Conservation (phyloP, 2,329 filamentous ascomycete genomes). For the Fusarium aywerte region DNA sequence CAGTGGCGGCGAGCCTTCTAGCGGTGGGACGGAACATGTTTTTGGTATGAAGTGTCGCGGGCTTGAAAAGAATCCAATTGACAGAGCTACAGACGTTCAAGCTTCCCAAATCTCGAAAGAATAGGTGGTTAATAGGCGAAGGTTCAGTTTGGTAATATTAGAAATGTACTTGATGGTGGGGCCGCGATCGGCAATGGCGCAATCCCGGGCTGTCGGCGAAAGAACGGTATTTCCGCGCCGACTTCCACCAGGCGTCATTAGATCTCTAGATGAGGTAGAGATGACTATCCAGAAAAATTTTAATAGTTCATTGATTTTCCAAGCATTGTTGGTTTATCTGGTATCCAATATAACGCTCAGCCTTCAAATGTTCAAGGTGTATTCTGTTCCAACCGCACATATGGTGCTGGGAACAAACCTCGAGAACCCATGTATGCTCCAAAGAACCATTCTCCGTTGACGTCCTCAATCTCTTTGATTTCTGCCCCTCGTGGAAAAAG, state of each 20-base stretch:
- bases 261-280: not conserved
- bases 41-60: not conserved
- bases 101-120: constrained; percentile 9
- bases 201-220: constrained; percentile 45
- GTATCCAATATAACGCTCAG: not conserved
- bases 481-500: constrained; percentile 86
- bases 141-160: constrained; percentile 27
- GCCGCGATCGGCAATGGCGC: constrained; percentile 48
- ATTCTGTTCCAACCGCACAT: constrained; percentile 66
- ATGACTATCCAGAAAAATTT: not conserved
- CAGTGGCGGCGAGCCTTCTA: constrained; percentile 72
- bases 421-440: constrained; percentile 84
- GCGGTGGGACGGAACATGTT: constrained; percentile 76
- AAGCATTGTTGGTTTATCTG: not conserved
- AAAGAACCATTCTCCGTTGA: constrained; percentile 92
- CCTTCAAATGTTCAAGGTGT: constrained; percentile 13
- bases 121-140: constrained; percentile 15
- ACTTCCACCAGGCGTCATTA: constrained; percentile 36
- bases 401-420: constrained; percentile 83
- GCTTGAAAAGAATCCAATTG: constrained; percentile 31
- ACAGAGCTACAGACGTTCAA: not conserved
- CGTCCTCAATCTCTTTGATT: constrained; percentile 83
- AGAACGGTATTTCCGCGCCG: constrained; percentile 32
- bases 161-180: constrained; percentile 40
- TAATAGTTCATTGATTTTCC: constrained; percentile 1